Evolutionary conservation across 306 rosid species (phyloP).

Genomic region (Mucuna pruriens): DNA sequence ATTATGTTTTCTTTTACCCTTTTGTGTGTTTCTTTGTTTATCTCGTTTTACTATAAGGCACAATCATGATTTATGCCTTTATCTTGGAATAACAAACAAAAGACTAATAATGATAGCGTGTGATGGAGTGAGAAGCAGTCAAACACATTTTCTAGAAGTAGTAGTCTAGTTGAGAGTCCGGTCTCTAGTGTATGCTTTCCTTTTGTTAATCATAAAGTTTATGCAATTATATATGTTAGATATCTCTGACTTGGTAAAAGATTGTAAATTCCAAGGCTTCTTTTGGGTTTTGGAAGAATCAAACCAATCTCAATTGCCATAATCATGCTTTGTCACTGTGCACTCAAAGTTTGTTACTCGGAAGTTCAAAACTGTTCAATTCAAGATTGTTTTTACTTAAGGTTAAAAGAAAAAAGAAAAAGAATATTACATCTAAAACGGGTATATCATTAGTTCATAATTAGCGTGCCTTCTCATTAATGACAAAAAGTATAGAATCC

Average conservation of each 20-base stretch:
- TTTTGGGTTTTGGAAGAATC: constrained; percentile 41
- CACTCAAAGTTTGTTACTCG: constrained; percentile 11
- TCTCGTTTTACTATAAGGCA: constrained; percentile 11
- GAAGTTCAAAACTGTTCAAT: background rate
- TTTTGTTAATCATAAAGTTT: constrained; percentile 42
- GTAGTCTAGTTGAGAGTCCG: constrained; percentile 13
- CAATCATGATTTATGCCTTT: constrained; percentile 48
- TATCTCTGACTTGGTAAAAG: constrained; percentile 44
- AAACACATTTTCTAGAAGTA: constrained; percentile 26
- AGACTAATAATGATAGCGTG: constrained; percentile 33
- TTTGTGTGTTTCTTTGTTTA: constrained; percentile 17
- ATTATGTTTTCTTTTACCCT: constrained; percentile 38
- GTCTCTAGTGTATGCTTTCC: constrained; percentile 25
- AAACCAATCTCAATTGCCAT: constrained; percentile 23
- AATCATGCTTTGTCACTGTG: constrained; percentile 20
- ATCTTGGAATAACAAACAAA: constrained; percentile 38
- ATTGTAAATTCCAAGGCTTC: constrained; percentile 38
- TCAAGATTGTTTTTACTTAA: background rate
- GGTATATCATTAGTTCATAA: background rate
- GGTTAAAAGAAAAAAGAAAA: background rate
- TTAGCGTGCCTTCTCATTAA: background rate
- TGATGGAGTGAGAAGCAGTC: constrained; percentile 1
- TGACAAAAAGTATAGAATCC: background rate
- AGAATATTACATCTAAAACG: background rate
- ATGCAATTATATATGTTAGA: constrained; percentile 31